Percentiles rank a stretch among this genome's conserved stretches.
Evolutionary conservation across 202 grass and related monocot genomes (phyloP).

Genomic region (Carex arenaria): DNA sequence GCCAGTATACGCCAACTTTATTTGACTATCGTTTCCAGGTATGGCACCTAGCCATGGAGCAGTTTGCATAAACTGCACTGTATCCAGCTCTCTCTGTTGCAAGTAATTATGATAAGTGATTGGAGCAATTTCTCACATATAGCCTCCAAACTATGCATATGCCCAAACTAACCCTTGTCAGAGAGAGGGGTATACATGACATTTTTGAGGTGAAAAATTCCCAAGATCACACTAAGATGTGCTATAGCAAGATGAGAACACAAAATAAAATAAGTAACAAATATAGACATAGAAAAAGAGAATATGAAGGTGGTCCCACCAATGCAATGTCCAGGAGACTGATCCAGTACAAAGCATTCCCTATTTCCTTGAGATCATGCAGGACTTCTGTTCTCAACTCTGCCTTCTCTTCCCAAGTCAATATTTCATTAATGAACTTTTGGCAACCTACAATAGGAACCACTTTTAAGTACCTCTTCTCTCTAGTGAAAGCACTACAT

Average conservation of each 20-base stretch:
- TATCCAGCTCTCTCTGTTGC: constrained; percentile 85
- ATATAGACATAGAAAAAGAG: background rate
- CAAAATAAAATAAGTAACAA: background rate
- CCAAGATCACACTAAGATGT: background rate
- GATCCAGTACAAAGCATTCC: constrained; percentile 97
- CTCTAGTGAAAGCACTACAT: background rate
- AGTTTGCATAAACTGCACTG: constrained; percentile 88
- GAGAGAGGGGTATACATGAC: background rate
- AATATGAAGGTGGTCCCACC: constrained; percentile 36
- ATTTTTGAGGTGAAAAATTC: background rate
- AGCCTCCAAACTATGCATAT: background rate
- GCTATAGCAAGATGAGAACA: background rate
- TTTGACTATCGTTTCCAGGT: constrained; percentile 77
- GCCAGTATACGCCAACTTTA: constrained; percentile 57
- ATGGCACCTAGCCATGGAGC: constrained; percentile 80
- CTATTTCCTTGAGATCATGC: constrained; percentile 91
- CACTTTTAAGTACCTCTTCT: constrained; percentile 14
- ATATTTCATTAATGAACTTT: constrained; percentile 95
- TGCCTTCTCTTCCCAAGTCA: constrained; percentile 85
- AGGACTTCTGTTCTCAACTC: constrained; percentile 86
- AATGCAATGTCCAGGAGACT: constrained; percentile 95
- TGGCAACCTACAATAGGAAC: constrained; percentile 60
- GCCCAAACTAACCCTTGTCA: background rate
- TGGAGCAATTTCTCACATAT: background rate
- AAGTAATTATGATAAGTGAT: constrained; percentile 14